phyloP scores from a whole-genome alignment of 2,329 filamentous ascomycete species.

The Waltergamsia citrina region DNA sequence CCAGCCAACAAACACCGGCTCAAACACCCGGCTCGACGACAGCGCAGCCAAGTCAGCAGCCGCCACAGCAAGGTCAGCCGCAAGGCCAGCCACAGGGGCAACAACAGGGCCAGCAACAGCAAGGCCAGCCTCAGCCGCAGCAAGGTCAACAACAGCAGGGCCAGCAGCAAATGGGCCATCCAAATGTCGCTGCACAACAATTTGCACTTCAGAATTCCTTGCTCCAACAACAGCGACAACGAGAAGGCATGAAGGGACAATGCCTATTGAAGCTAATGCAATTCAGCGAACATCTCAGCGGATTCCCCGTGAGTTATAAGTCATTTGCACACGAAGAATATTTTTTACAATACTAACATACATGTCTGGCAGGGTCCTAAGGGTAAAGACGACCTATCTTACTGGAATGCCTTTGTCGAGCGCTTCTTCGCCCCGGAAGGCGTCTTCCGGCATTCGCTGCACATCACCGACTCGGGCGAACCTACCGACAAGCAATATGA shows the following conservation, averaged over 20 bases:
- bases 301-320: constrained; percentile 35
- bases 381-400: constrained; percentile 57
- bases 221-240: constrained; percentile 38
- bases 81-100: constrained; percentile 11
- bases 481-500: constrained; percentile 71
- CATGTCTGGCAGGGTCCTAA: constrained; percentile 35
- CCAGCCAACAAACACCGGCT: constrained; percentile 36
- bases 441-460: constrained; percentile 65
- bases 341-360: too few relatives aligned
- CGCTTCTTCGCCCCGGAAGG: constrained; percentile 74
- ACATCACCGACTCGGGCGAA: constrained; percentile 44
- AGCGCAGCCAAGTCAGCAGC: constrained; percentile 21
- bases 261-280: constrained; percentile 51
- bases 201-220: constrained; percentile 20
- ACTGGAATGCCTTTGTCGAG: constrained; percentile 73
- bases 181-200: constrained; percentile 22
- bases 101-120: constrained; percentile 24
- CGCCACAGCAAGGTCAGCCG: not conserved
- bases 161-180: constrained; percentile 16
- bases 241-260: constrained; percentile 43
- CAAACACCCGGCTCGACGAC: constrained; percentile 33
- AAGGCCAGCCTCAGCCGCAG: constrained; percentile 14
- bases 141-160: constrained; percentile 15
- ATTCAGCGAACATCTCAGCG: constrained; percentile 53
- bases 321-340: too few relatives aligned